Base-by-base conservation (phyloP, 805 yeast genomes). In the Lachancea fermentati region DNA sequence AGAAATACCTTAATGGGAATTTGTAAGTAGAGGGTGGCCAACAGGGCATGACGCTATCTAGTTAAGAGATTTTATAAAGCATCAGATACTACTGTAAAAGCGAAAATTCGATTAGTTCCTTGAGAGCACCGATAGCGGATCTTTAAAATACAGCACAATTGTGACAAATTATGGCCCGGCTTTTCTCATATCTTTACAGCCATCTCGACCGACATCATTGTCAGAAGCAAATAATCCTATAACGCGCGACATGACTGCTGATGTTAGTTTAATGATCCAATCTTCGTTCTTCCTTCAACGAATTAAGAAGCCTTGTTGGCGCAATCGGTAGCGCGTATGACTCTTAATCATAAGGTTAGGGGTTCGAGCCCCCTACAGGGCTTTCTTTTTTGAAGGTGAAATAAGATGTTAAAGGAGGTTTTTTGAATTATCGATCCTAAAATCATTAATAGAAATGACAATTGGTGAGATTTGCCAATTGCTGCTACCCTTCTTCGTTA, bases 251-350 rank as follows among this genome's bases (percentile, higher is more conserved):
- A 4, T 65, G 49, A 6, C n/a, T n/a, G n/a, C n/a, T n/a, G 68
- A 61, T 15, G 68, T 44, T 0, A 80, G 81, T 11, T 73, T 60
- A 47, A 72, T 56, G 39, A 72, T 50, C 51, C 71, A 73, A 52
- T 70, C 77, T 39, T 41, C 78, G 62, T 82, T 82, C 24, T 9
- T 13, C 6, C 5, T 29, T 29, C 19, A 13, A 17, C 15, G 11
- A 25, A 24, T n/a, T 13, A 7, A 37, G 12, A 17, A 41, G 52
- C 53, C 53, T 49, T 49, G 53, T 48, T 49, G 53, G 53, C 53
- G 53, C 53, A 49, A 49, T 49, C 53, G 53, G 53, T 49, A 49
- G 53, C 53, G 53, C 53, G 53, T 49, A 48, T 49, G 53, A 49
- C 53, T 49, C 53, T 49, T 49, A 49, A 49, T 49, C 53, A 49